Percentiles rank a stretch among this genome's conserved stretches.
Conservation (phyloP, 805 yeast genomes). For the Starmerella floricola region DNA sequence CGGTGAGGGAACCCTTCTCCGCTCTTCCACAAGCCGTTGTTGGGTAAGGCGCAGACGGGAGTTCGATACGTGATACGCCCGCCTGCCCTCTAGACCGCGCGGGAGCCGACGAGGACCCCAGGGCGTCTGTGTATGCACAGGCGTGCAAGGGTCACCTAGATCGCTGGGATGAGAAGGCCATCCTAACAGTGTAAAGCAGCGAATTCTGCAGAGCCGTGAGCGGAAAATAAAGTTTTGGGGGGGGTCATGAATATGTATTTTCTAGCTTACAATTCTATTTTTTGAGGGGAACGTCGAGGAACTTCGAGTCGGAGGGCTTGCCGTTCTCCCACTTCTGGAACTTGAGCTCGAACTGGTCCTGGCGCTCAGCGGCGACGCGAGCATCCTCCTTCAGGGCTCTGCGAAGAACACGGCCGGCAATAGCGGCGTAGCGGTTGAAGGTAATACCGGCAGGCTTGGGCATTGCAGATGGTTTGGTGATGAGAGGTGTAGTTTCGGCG, state of each 20-base stretch:
- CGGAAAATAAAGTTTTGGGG: neutral
- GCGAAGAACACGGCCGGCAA: slow-evolving; percentile 84
- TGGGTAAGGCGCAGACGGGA: too few relatives aligned
- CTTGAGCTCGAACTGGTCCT: slow-evolving; percentile 64
- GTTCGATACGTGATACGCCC: too few relatives aligned
- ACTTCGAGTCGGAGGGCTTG: slow-evolving; percentile 24
- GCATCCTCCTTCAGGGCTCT: slow-evolving; percentile 76
- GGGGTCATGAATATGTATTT: neutral
- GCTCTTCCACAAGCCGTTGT: too few relatives aligned
- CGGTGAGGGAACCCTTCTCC: too few relatives aligned
- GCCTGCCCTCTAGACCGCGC: too few relatives aligned
- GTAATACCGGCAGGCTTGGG: slow-evolving; percentile 30
- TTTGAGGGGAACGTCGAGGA: slow-evolving; percentile 19
- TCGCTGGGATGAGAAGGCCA: too few relatives aligned
- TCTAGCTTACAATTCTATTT: slow-evolving; percentile 4
- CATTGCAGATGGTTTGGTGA: slow-evolving; percentile 12
- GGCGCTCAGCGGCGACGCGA: slow-evolving; percentile 55
- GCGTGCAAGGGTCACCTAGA: too few relatives aligned
- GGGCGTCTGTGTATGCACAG: too few relatives aligned
- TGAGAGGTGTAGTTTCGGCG: neutral
- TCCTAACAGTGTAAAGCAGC: too few relatives aligned
- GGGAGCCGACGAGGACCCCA: too few relatives aligned
- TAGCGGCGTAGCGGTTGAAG: slow-evolving; percentile 77
- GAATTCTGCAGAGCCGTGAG: neutral
- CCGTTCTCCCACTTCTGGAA: slow-evolving; percentile 66